These are phyloP conservation scores for Emericellopsis cladophorae DNA, from an alignment of 2,329 filamentous ascomycete species.

Conservation along the genomic window DNA sequence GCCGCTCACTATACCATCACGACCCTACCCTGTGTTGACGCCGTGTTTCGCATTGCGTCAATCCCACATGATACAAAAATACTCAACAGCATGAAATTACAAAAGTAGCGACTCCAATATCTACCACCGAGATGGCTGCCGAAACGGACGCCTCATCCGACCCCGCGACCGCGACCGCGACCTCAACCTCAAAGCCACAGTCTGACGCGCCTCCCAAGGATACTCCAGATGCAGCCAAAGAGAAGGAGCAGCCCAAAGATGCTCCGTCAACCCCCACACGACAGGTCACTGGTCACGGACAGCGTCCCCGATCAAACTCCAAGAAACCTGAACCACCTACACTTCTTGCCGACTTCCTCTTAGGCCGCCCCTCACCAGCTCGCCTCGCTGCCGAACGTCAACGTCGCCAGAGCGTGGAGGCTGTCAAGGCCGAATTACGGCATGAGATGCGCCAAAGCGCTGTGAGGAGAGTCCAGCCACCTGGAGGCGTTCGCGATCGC, in stretches of 20 bases:
- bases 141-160: no score
- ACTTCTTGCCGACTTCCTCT: constrained; percentile 43
- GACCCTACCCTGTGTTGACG: no score
- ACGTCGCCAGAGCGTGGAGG: constrained; percentile 45
- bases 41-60: no score
- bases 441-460: constrained; percentile 44
- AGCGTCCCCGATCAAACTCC: constrained; percentile 17
- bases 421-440: constrained; percentile 38
- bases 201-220: constrained; percentile 2
- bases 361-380: constrained; percentile 43
- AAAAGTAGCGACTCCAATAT: no score
- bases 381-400: constrained; percentile 37
- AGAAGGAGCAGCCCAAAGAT: constrained; percentile 2
- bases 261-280: constrained; percentile 5
- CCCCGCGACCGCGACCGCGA: no score
- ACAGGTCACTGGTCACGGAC: background rate
- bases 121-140: no score
- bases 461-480: constrained; percentile 47
- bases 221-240: no score
- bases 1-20: no score
- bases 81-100: no score
- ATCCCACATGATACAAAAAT: no score
- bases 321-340: constrained; percentile 24
- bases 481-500: constrained; percentile 60
- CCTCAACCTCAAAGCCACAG: no score